These are phyloP conservation scores for Fraxinus sp. DNA, from an alignment of 305 asterid species.

Conservation along the genomic window DNA sequence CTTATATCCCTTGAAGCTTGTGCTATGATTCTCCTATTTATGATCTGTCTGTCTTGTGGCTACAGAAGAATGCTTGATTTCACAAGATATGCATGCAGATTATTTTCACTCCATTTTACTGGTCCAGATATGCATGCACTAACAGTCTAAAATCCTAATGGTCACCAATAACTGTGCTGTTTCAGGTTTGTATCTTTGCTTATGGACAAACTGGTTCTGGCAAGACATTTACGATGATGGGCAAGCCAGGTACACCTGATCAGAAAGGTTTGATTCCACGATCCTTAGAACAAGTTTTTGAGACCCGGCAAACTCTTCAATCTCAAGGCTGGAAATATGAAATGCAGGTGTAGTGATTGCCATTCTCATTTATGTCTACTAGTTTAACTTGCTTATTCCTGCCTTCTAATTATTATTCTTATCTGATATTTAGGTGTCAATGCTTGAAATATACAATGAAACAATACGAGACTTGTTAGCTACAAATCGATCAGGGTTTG, in stretches of 20 bases:
- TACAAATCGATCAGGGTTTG: slow-evolving; percentile 55
- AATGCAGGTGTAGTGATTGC: slow-evolving; percentile 63
- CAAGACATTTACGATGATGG: slow-evolving; percentile 98
- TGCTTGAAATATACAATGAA: slow-evolving; percentile 98
- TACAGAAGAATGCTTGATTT: background rate
- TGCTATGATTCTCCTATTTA: background rate
- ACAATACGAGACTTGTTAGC: slow-evolving; percentile 78
- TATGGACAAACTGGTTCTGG: slow-evolving; percentile 99
- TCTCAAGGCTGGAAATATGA: slow-evolving; percentile 97
- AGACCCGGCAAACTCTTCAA: slow-evolving; percentile 77
- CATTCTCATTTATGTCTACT: slow-evolving; percentile 7
- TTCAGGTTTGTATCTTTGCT: slow-evolving; percentile 95
- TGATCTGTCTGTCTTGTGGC: background rate
- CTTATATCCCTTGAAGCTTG: background rate
- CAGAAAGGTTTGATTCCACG: slow-evolving; percentile 92
- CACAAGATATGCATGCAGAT: slow-evolving; percentile 28
- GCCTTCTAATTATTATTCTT: slow-evolving; percentile 2
- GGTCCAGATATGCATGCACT: background rate
- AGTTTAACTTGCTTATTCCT: background rate
- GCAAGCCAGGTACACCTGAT: slow-evolving; percentile 60
- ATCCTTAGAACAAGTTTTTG: slow-evolving; percentile 84
- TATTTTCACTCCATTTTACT: background rate
- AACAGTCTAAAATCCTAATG: background rate
- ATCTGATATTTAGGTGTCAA: slow-evolving; percentile 58
- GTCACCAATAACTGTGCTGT: background rate